Conservation (phyloP, 1,284 basidiomycete genomes). For the Coniophora puteana region DNA sequence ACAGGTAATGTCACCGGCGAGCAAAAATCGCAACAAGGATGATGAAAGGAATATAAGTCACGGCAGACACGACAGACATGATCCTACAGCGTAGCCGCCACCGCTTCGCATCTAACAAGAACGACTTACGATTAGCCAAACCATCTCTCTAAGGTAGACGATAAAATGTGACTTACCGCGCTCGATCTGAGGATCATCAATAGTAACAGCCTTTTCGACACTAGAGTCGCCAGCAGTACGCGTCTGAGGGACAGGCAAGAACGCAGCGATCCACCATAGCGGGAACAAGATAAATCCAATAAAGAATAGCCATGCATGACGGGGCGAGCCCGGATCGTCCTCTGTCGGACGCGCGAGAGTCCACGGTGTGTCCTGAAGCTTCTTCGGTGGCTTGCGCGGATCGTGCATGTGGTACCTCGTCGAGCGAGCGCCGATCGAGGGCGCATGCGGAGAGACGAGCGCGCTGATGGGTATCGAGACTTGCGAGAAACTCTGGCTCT, state of each 20-base stretch:
- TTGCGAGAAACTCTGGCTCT: constrained; percentile 56
- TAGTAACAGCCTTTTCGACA: constrained; percentile 63
- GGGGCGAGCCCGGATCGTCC: constrained; percentile 60
- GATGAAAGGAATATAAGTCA: constrained; percentile 79
- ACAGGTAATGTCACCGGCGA: no score
- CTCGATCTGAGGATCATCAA: constrained; percentile 77
- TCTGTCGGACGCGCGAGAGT: constrained; percentile 42
- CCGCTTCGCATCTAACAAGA: constrained; percentile 53
- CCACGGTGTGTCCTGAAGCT: constrained; percentile 56
- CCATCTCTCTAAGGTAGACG: constrained; percentile 4
- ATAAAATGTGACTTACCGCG: constrained; percentile 45
- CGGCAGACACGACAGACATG: constrained; percentile 58
- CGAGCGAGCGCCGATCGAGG: constrained; percentile 51
- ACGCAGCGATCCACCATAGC: constrained; percentile 73
- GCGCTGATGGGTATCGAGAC: constrained; percentile 75
- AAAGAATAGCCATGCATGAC: constrained; percentile 76
- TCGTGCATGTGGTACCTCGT: constrained; percentile 74
- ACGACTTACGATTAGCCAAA: constrained; percentile 10
- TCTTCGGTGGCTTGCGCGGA: constrained; percentile 58
- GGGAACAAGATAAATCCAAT: constrained; percentile 70
- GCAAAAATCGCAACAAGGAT: constrained; percentile 66
- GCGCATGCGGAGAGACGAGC: constrained; percentile 70
- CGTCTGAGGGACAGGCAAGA: constrained; percentile 53
- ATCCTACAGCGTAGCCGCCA: constrained; percentile 74
- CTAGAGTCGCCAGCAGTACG: constrained; percentile 55